Evolutionary conservation across 352 stramenopile species (phyloP), one percentile per base, ranked within the genome.

Genomic region (Blastocystis sp.): DNA sequence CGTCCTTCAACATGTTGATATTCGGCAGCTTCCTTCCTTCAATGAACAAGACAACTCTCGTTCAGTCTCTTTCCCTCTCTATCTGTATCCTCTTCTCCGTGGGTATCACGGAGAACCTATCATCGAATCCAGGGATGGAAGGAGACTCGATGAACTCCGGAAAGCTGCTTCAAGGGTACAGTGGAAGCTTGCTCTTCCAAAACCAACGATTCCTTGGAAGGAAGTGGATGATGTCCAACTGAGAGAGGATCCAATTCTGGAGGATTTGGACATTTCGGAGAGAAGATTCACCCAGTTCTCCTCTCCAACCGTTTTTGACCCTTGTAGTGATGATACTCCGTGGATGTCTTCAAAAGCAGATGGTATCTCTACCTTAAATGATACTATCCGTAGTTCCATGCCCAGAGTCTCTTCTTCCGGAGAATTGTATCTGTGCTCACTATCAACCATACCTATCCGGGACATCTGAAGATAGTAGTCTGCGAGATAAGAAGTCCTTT

Each of bases 71-170:
- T n/a, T 72, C n/a, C 1, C 29, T n/a, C 6, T 72, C 42, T 32
- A 21, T 36, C 42, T 48, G 27, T 48, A 36, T 40, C n/a, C 49
- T 8, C 11, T n/a, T 0, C 9, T 81, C 14, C 48, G 36, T 81
- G 69, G 69, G 18, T 81, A 81, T 57, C 69, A 81, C 63, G 69
- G 69, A 81, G 16, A 48, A 44, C 24, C 53, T 4, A 65, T 81
- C 24, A 9, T 81, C 3, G 48, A 46, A 49, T 7, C 4, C 1
- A 40, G 21, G 14, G 69, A 81, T 34, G 27, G 34, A 14, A 54
- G 36, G 11, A 11, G 46, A 24, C 32, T 81, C 14, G 18, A 81
- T 21, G 21, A 14, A 38, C 32, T 81, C 6, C 32, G 56, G n/a
- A 38, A 81, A n/a, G n/a, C n/a, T n/a, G n/a, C n/a, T n/a, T n/a